Percentiles rank a stretch among this genome's conserved stretches.
These are phyloP conservation scores for Abrus pulchellus DNA, from an alignment of 306 rosid genomes.

Conservation along the genomic window DNA sequence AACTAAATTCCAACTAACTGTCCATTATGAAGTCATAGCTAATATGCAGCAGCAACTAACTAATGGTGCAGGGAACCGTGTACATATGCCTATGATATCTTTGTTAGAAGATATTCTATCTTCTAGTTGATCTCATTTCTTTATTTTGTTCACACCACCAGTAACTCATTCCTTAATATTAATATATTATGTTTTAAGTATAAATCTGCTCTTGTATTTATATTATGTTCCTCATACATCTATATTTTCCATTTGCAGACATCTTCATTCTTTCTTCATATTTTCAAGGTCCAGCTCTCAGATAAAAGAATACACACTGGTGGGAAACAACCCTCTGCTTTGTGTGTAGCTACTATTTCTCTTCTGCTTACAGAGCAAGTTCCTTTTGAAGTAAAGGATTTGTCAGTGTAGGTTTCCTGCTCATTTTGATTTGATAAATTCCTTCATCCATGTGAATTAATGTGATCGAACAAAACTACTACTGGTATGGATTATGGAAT, in stretches of 20 bases:
- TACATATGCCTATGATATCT: no score
- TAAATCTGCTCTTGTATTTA: conserved; percentile 7
- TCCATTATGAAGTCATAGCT: no score
- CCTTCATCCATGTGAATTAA: conserved; percentile 32
- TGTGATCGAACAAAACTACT: conserved; percentile 40
- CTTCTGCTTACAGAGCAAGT: conserved; percentile 84
- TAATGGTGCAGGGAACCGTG: no score
- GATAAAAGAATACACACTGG: conserved; percentile 82
- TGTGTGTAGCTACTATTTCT: conserved; percentile 77
- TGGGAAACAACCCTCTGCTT: conserved; percentile 91
- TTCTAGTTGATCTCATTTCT: neutral
- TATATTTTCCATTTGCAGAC: conserved; percentile 71
- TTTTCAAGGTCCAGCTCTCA: conserved; percentile 85
- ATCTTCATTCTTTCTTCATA: conserved; percentile 83
- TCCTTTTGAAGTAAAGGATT: conserved; percentile 76
- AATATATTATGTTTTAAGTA: conserved; percentile 24
- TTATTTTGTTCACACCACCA: conserved; percentile 24
- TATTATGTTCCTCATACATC: conserved; percentile 45
- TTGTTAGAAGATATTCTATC: neutral
- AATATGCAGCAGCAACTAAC: no score
- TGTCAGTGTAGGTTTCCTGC: conserved; percentile 75
- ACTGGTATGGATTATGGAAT: conserved; percentile 17
- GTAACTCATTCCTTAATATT: conserved; percentile 14
- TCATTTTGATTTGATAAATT: conserved; percentile 38
- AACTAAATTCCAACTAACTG: no score